A percentile compares a stretch with the other conserved stretches of the same genome.
phyloP scores from a whole-genome alignment of 768 basidiomycete species.

The Termitomyces sp. region DNA sequence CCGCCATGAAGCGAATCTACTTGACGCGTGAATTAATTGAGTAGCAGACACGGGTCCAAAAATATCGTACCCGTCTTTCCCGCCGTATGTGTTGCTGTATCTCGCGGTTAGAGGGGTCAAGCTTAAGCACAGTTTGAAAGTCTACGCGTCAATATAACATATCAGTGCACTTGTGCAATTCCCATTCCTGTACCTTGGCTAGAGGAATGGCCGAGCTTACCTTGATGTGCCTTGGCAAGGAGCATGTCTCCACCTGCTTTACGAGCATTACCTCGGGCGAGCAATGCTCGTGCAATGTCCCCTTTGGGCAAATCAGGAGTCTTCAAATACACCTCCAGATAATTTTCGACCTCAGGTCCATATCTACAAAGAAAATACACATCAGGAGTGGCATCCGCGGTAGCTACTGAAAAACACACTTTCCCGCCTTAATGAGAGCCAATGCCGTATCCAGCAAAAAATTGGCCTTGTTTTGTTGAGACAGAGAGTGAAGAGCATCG shows the following conservation, averaged over 20 bases:
- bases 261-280: constrained; percentile 56
- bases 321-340: constrained; percentile 58
- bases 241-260: constrained; percentile 50
- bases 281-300: constrained; percentile 47
- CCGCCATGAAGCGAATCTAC: constrained; percentile 48
- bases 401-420: constrained; percentile 27
- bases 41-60: background rate
- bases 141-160: constrained; percentile 28
- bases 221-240: constrained; percentile 54
- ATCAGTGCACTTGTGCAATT: background rate
- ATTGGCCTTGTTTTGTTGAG: constrained; percentile 38
- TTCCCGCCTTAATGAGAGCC: constrained; percentile 42
- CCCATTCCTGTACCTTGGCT: background rate
- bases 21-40: background rate
- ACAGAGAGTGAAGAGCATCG: constrained; percentile 42
- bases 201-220: constrained; percentile 23
- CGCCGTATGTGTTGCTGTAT: constrained; percentile 44
- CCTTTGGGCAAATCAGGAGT: constrained; percentile 51
- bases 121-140: constrained; percentile 51
- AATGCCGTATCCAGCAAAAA: constrained; percentile 47
- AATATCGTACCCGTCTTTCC: constrained; percentile 34
- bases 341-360: constrained; percentile 58
- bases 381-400: background rate
- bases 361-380: constrained; percentile 34
- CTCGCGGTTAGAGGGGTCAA: constrained; percentile 56